Evolutionary conservation across 2,329 filamentous ascomycete genomes (phyloP).

Genomic region (Neofusicoccum cordaticola): DNA sequence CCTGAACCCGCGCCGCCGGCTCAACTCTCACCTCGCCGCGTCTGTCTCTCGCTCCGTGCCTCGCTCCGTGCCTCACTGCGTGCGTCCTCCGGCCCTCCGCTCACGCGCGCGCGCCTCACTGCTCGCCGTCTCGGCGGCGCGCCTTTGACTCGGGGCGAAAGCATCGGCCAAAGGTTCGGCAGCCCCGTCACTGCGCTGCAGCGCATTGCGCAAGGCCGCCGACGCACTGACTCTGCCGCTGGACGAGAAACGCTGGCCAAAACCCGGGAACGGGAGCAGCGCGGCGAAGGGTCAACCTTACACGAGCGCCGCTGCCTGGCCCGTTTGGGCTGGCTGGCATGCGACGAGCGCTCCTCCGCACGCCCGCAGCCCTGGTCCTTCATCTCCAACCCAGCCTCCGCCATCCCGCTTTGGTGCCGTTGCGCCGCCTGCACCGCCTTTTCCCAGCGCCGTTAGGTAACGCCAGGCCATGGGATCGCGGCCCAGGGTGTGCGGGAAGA

Average conservation of each 20-base stretch:
- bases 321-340: background rate
- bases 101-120: background rate
- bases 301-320: background rate
- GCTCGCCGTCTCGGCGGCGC: background rate
- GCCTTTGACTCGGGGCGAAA: background rate
- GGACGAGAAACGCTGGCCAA: background rate
- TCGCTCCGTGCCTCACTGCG: background rate
- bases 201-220: slow-evolving; percentile 6
- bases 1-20: background rate
- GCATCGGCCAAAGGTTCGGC: background rate
- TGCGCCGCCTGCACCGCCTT: background rate
- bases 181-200: too few species aligned
- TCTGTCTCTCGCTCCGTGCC: background rate
- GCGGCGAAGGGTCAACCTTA: background rate
- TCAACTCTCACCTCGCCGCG: background rate
- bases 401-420: background rate
- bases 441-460: background rate
- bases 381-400: background rate
- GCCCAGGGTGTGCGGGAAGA: background rate
- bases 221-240: background rate
- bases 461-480: background rate
- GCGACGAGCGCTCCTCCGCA: background rate
- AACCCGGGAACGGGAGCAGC: background rate
- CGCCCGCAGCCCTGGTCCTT: background rate
- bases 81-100: background rate